phyloP scores from a whole-genome alignment of 1,284 basidiomycete species.

The Coriolopsis trogii region DNA sequence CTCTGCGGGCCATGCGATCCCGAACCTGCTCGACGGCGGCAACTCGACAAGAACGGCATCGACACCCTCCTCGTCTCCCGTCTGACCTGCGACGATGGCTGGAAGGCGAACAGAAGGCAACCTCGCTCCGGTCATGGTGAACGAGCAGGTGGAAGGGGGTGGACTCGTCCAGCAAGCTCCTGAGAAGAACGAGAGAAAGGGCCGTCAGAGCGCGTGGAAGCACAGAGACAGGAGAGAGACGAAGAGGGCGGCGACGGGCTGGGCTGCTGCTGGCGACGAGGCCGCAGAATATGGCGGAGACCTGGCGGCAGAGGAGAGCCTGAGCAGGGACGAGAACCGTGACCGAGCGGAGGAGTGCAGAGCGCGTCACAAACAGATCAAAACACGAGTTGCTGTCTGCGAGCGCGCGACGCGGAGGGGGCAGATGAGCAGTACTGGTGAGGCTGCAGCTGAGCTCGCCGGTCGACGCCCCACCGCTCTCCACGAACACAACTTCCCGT shows the following conservation, averaged over 20 bases:
- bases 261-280: constrained; percentile 1
- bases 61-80: constrained; percentile 32
- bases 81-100: constrained; percentile 33
- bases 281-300: constrained; percentile 12
- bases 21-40: constrained; percentile 49
- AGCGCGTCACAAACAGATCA: constrained; percentile 19
- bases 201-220: neutral
- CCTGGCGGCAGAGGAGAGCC: constrained; percentile 9
- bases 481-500: constrained; percentile 4
- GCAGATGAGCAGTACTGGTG: no score
- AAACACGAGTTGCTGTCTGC: constrained; percentile 11
- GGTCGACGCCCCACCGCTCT: constrained; percentile 7
- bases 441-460: neutral
- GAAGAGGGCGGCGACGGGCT: constrained; percentile 16
- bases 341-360: constrained; percentile 8
- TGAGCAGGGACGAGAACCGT: constrained; percentile 15
- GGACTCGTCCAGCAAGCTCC: constrained; percentile 21
- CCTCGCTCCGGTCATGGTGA: constrained; percentile 34
- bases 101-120: constrained; percentile 43
- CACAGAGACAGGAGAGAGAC: constrained; percentile 2
- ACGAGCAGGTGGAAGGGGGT: constrained; percentile 12
- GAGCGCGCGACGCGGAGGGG: no score
- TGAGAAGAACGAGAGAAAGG: constrained; percentile 7
- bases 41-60: constrained; percentile 42
- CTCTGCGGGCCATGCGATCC: constrained; percentile 51